A percentile compares a stretch with the other conserved stretches of the same genome.
These are phyloP conservation scores for Gonium pectorale DNA, from an alignment of 139 green algal genomes.

Conservation along the genomic window DNA sequence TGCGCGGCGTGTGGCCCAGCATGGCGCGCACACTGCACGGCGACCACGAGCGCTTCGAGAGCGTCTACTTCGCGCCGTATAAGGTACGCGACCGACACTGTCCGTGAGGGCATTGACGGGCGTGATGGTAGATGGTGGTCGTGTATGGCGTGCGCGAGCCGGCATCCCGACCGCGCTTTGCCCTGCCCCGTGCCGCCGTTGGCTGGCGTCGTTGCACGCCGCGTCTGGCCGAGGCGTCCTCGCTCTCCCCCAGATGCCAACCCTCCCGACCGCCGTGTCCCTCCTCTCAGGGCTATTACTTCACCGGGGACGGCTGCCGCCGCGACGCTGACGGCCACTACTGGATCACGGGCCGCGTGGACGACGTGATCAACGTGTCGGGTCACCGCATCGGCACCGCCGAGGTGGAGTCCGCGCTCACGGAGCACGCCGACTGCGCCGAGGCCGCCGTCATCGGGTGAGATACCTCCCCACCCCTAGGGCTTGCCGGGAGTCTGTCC, in stretches of 20 bases:
- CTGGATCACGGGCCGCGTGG: slow-evolving; percentile 92
- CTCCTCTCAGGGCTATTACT: slow-evolving; percentile 89
- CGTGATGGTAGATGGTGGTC: too few species aligned
- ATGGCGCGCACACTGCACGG: slow-evolving; percentile 89
- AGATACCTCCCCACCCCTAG: too few species aligned
- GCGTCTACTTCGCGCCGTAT: slow-evolving; percentile 94
- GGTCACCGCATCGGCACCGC: slow-evolving; percentile 96
- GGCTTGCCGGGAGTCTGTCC: neutral
- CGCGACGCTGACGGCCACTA: slow-evolving; percentile 79
- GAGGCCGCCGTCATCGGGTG: slow-evolving; percentile 76
- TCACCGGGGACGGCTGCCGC: slow-evolving; percentile 85
- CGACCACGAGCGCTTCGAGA: slow-evolving; percentile 95
- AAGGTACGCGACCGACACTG: slow-evolving; percentile 53
- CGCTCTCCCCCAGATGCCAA: neutral
- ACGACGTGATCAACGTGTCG: slow-evolving; percentile 96
- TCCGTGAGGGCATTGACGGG: too few species aligned
- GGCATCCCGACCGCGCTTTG: too few species aligned
- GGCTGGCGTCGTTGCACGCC: too few species aligned
- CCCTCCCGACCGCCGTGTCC: neutral
- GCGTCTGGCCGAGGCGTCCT: too few species aligned
- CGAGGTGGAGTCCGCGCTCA: slow-evolving; percentile 94
- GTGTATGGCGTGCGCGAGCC: too few species aligned
- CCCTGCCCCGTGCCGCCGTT: too few species aligned
- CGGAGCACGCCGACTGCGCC: slow-evolving; percentile 78
- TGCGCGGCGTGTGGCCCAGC: slow-evolving; percentile 82